A percentile compares a stretch with the other conserved stretches of the same genome.
phyloP scores from a whole-genome alignment of 1,284 basidiomycete species.

The Sporisorium sorghi region DNA sequence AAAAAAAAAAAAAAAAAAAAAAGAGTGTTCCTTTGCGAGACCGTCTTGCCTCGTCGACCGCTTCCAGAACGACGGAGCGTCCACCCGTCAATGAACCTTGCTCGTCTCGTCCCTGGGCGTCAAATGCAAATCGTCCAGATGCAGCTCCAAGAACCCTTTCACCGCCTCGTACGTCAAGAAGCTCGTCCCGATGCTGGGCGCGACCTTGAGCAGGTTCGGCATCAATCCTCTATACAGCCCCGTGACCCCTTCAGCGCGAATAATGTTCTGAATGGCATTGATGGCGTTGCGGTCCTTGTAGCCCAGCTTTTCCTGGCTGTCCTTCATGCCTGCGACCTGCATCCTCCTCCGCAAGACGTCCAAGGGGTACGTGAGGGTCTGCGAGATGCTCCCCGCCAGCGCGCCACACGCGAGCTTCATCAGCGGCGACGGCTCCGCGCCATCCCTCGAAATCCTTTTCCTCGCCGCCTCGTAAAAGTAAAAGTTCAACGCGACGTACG shows the following conservation, averaged over 20 bases:
- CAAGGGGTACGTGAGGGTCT: slow-evolving; percentile 94
- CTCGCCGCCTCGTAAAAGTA: slow-evolving; percentile 67
- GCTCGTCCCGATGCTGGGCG: slow-evolving; percentile 65
- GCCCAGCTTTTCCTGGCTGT: slow-evolving; percentile 72
- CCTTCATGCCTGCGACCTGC: slow-evolving; percentile 89
- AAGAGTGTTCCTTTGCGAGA: no score
- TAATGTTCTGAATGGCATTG: slow-evolving; percentile 79
- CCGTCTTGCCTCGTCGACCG: no score
- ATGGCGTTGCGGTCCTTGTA: slow-evolving; percentile 77
- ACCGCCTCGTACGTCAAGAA: slow-evolving; percentile 65
- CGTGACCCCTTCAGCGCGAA: slow-evolving; percentile 79
- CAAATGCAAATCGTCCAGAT: slow-evolving; percentile 38
- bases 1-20: no score
- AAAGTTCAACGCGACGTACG: slow-evolving; percentile 76
- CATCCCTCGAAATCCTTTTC: slow-evolving; percentile 62
- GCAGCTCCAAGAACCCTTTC: slow-evolving; percentile 38
- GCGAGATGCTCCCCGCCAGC: slow-evolving; percentile 78
- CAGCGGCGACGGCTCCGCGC: slow-evolving; percentile 48
- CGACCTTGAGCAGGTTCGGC: slow-evolving; percentile 86
- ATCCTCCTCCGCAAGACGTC: slow-evolving; percentile 94
- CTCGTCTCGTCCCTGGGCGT: slow-evolving; percentile 10
- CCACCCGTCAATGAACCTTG: slow-evolving; percentile 3
- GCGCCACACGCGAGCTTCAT: slow-evolving; percentile 72
- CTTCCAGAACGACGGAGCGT: no score
- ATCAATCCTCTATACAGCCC: slow-evolving; percentile 88